Percentiles rank a stretch among this genome's conserved stretches.
Conservation (phyloP, 768 basidiomycete genomes). For the Pulveroboletus ravenelii region DNA sequence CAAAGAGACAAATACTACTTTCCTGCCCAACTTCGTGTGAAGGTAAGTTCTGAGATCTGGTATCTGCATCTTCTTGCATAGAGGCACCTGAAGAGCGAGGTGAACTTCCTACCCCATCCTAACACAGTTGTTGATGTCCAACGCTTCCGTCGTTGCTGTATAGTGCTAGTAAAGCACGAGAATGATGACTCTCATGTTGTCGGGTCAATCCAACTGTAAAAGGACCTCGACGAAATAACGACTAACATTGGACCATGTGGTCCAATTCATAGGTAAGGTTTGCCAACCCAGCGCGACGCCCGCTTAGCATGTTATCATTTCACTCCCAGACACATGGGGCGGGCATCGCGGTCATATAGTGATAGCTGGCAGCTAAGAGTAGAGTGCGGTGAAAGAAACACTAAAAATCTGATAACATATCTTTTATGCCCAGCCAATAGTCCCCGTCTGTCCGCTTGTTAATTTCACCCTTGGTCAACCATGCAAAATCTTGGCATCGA, state of each 20-base stretch:
- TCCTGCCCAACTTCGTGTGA: too few species aligned
- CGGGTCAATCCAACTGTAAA: neutral
- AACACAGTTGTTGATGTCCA: neutral
- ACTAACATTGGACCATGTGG: neutral
- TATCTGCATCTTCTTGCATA: too few species aligned
- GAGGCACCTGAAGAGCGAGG: too few species aligned
- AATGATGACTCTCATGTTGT: neutral
- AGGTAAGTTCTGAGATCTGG: too few species aligned
- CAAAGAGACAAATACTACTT: too few species aligned
- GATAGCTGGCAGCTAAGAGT: neutral
- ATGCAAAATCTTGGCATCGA: constrained; percentile 72
- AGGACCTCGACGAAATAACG: neutral
- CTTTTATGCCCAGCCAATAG: constrained; percentile 77
- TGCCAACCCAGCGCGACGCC: neutral
- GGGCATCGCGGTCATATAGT: neutral
- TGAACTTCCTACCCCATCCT: neutral
- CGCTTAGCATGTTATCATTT: neutral
- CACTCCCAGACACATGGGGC: neutral
- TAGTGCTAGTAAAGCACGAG: neutral
- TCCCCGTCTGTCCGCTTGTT: constrained; percentile 55
- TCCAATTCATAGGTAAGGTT: too few species aligned
- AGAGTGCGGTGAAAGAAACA: constrained; percentile 6
- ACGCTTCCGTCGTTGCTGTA: neutral
- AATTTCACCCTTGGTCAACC: constrained; percentile 93
- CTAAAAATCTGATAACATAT: constrained; percentile 68